phyloP scores from a whole-genome alignment of 1,284 basidiomycete genomes.

The Naganishia liquefaciens region DNA sequence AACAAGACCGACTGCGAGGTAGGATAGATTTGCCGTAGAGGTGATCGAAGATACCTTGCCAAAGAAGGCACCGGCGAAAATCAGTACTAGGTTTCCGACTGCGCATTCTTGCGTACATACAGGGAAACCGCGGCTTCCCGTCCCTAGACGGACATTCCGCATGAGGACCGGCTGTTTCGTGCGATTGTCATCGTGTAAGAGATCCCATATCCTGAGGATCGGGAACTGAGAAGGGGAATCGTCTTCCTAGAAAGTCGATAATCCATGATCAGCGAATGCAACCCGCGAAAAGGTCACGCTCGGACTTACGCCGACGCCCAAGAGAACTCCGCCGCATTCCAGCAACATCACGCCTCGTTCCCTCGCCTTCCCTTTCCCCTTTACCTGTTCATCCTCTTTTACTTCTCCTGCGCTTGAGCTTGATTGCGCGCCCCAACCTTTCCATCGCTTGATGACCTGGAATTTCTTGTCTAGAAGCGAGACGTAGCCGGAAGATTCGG shows the following conservation, averaged over 20 bases:
- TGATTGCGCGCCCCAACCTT: conserved; percentile 67
- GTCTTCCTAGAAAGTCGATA: conserved; percentile 66
- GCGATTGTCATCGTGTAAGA: conserved; percentile 73
- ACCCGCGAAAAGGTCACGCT: conserved; percentile 8
- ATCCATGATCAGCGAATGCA: conserved; percentile 1
- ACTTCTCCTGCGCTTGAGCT: conserved; percentile 36
- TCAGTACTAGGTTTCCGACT: background rate
- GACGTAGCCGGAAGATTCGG: conserved; percentile 39
- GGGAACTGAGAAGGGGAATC: conserved; percentile 61
- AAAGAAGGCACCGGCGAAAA: conserved; percentile 14
- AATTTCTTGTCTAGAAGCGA: conserved; percentile 68
- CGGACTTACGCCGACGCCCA: conserved; percentile 76
- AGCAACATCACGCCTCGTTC: conserved; percentile 55
- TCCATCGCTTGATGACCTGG: conserved; percentile 69
- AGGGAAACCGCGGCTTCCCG: conserved; percentile 75
- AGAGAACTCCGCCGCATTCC: conserved; percentile 71
- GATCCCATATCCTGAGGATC: conserved; percentile 85
- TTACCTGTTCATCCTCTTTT: conserved; percentile 1
- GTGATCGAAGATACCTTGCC: conserved; percentile 75
- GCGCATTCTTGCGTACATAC: conserved; percentile 55
- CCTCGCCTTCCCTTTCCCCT: conserved; percentile 26
- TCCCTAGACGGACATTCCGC: conserved; percentile 74
- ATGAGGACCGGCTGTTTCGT: conserved; percentile 67
- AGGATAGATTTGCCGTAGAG: conserved; percentile 74
- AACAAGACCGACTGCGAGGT: conserved; percentile 85